Conservation (phyloP, 371 early-diverging fungal species). For the Mortierella sp. region DNA sequence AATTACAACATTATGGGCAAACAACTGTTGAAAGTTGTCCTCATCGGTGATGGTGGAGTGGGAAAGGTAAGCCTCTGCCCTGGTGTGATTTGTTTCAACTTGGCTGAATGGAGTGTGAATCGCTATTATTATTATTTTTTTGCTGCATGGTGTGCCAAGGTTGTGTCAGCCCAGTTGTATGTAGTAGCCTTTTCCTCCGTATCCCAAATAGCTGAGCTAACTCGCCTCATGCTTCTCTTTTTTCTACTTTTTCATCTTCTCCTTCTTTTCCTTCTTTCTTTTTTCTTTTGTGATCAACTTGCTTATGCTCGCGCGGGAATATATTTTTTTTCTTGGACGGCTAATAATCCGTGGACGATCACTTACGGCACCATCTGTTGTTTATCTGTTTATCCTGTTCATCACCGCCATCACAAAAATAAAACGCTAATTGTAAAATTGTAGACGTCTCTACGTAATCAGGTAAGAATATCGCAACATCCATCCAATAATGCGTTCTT, state of each 20-base stretch:
- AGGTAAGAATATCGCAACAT: slow-evolving; percentile 29
- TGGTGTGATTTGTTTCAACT: not conserved
- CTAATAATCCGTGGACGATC: not conserved
- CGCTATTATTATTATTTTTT: not conserved
- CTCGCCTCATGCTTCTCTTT: not conserved
- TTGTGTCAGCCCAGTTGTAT: not conserved
- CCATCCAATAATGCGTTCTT: not conserved
- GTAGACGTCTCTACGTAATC: slow-evolving; percentile 56
- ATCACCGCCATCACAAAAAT: not conserved
- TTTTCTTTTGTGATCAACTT: no score
- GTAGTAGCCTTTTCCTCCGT: not conserved
- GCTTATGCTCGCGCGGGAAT: no score
- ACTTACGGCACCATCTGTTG: not conserved
- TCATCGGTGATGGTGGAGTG: slow-evolving; percentile 89
- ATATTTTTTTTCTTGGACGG: no score
- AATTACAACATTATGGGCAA: slow-evolving; percentile 46
- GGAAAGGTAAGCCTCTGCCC: slow-evolving; percentile 70
- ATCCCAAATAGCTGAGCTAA: not conserved
- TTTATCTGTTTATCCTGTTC: slow-evolving; percentile 4
- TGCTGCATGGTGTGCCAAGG: not conserved
- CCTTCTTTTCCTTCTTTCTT: not conserved
- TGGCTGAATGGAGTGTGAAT: not conserved
- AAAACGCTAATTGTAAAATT: no score
- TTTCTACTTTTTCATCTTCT: not conserved
- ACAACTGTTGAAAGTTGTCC: slow-evolving; percentile 78